A percentile compares a stretch with the other conserved stretches of the same genome.
These are phyloP conservation scores for Nasturtium officinale DNA, from an alignment of 345 rosid species.

Conservation along the genomic window DNA sequence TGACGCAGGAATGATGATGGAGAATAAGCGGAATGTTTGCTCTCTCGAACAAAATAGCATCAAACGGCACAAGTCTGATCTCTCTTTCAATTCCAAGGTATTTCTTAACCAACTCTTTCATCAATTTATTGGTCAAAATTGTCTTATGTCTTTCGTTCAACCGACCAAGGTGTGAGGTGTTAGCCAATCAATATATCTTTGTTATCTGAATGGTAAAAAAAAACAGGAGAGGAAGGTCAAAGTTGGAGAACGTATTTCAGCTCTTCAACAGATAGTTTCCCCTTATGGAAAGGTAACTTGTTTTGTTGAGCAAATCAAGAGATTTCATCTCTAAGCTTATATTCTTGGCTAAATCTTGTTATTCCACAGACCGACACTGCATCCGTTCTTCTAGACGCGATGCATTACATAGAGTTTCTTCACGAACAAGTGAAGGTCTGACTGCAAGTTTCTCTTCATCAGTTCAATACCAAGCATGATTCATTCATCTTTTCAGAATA, in stretches of 20 bases:
- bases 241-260: constrained; percentile 77
- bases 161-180: not conserved
- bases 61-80: constrained; percentile 74
- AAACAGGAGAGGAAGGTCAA: constrained; percentile 86
- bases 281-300: constrained; percentile 88
- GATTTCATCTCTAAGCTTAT: not conserved
- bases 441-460: constrained; percentile 28
- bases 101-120: constrained; percentile 1
- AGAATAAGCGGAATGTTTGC: constrained; percentile 73
- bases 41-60: constrained; percentile 62
- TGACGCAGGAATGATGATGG: constrained; percentile 63
- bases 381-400: constrained; percentile 83
- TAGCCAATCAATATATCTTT: not conserved
- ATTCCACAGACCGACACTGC: constrained; percentile 89
- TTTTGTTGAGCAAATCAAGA: not conserved
- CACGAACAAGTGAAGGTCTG: constrained; percentile 97
- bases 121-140: not conserved
- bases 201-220: constrained; percentile 34
- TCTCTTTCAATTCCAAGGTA: constrained; percentile 81
- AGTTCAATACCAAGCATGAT: not conserved
- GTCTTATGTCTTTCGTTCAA: not conserved
- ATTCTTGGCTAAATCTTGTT: constrained; percentile 17
- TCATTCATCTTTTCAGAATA: not conserved
- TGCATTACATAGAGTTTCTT: constrained; percentile 87
- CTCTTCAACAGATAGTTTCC: constrained; percentile 94